phyloP scores from a whole-genome alignment of 768 basidiomycete genomes.

The Xerocomus potaroensis region DNA sequence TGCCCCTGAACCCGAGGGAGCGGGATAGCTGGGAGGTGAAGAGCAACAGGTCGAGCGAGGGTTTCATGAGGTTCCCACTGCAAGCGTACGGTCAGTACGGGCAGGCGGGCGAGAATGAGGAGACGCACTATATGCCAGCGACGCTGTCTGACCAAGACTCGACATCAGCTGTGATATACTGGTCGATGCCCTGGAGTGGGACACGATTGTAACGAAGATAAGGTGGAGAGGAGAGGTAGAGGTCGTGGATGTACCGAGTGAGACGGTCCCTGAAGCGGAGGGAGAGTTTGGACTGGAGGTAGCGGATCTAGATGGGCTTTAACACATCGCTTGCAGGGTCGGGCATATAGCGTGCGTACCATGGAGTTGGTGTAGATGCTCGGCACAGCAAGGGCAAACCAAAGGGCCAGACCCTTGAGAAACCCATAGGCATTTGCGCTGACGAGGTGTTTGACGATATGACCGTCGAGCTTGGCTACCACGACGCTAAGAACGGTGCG shows the following conservation, averaged over 20 bases:
- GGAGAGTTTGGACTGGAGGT: slow-evolving; percentile 83
- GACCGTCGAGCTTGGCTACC: slow-evolving; percentile 85
- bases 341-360: slow-evolving; percentile 39
- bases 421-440: slow-evolving; percentile 85
- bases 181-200: slow-evolving; percentile 74
- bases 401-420: slow-evolving; percentile 71
- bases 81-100: neutral
- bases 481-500: slow-evolving; percentile 84
- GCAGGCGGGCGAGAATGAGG: neutral
- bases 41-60: slow-evolving; percentile 82
- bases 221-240: slow-evolving; percentile 78
- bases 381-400: slow-evolving; percentile 89
- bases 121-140: slow-evolving; percentile 80
- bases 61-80: slow-evolving; percentile 92
- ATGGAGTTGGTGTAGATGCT: slow-evolving; percentile 96
- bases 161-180: slow-evolving; percentile 92
- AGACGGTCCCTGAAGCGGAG: slow-evolving; percentile 80
- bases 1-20: slow-evolving; percentile 84
- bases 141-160: slow-evolving; percentile 85
- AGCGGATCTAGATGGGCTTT: slow-evolving; percentile 61
- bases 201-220: slow-evolving; percentile 66
- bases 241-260: slow-evolving; percentile 86
- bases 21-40: slow-evolving; percentile 90
- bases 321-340: neutral
- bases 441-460: slow-evolving; percentile 85